A percentile compares a stretch with the other conserved stretches of the same genome.
These are phyloP conservation scores for Trichomonas gallinae DNA, from an alignment of 208 protist genomes.

Conservation along the genomic window DNA sequence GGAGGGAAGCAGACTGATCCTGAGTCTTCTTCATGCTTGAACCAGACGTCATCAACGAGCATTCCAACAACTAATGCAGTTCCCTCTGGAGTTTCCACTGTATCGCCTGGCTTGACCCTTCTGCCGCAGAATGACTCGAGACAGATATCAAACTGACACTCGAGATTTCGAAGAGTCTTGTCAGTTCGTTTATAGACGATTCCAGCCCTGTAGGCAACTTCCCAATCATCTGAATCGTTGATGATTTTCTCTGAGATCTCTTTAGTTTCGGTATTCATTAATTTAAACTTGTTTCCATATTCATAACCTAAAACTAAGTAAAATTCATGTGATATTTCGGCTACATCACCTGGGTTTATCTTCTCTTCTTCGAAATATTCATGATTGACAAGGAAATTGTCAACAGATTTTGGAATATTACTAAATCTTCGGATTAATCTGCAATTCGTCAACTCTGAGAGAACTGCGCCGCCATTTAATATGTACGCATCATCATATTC, in stretches of 20 bases:
- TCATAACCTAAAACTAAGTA: neutral
- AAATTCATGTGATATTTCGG: neutral
- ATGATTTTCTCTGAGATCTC: neutral
- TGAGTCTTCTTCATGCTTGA: neutral
- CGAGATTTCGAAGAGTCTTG: neutral
- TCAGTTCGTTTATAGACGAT: neutral
- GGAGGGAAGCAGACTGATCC: neutral
- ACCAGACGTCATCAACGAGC: neutral
- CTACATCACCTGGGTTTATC: neutral
- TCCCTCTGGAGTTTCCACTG: neutral
- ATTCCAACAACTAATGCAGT: neutral
- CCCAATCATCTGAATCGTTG: neutral
- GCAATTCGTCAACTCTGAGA: neutral
- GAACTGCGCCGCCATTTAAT: neutral
- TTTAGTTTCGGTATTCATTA: neutral
- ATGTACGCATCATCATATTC: neutral
- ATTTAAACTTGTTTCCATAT: neutral
- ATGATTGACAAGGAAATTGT: no score
- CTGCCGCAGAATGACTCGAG: neutral
- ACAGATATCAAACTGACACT: neutral
- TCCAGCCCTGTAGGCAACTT: neutral
- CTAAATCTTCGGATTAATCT: neutral
- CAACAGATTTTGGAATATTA: neutral
- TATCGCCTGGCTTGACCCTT: neutral
- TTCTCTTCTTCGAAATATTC: neutral